phyloP scores from a whole-genome alignment of 2,329 filamentous ascomycete genomes.

The Plectosphaerella sp. region DNA sequence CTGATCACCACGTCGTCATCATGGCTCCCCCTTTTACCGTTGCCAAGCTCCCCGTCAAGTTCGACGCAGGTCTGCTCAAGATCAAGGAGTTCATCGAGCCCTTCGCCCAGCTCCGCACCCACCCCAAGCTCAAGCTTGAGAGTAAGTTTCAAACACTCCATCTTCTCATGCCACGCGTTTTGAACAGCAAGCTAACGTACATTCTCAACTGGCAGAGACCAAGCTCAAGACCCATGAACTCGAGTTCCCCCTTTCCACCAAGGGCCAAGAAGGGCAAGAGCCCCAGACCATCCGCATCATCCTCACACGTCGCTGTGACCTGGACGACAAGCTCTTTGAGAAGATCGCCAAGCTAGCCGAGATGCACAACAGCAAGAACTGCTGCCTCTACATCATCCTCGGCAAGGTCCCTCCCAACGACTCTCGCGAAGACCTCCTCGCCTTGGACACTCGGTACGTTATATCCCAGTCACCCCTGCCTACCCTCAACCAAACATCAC shows the following conservation, averaged over 20 bases:
- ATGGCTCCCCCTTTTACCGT: not conserved
- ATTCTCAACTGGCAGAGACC: slow-evolving; percentile 25
- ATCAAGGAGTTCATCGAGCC: not conserved
- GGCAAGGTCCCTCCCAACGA: not conserved
- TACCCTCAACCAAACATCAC: no score
- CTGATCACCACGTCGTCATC: not conserved
- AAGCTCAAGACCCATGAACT: slow-evolving; percentile 40
- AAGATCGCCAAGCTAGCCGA: not conserved
- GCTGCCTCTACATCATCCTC: not conserved
- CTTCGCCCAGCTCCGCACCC: not conserved
- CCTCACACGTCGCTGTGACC: not conserved
- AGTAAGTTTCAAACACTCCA: not conserved
- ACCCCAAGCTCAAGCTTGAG: not conserved
- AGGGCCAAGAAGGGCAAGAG: not conserved
- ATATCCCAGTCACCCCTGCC: not conserved
- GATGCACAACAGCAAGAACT: not conserved
- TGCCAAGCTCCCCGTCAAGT: not conserved
- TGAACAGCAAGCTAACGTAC: not conserved
- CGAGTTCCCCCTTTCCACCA: slow-evolving; percentile 27
- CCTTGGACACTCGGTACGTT: not conserved
- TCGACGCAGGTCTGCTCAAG: not conserved
- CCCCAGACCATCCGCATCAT: not conserved
- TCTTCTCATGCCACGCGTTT: not conserved
- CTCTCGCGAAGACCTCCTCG: not conserved
- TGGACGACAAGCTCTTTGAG: not conserved